These are phyloP conservation scores for Debaryomyces prosopidis DNA, from an alignment of 805 yeast species.

Conservation along the genomic window DNA sequence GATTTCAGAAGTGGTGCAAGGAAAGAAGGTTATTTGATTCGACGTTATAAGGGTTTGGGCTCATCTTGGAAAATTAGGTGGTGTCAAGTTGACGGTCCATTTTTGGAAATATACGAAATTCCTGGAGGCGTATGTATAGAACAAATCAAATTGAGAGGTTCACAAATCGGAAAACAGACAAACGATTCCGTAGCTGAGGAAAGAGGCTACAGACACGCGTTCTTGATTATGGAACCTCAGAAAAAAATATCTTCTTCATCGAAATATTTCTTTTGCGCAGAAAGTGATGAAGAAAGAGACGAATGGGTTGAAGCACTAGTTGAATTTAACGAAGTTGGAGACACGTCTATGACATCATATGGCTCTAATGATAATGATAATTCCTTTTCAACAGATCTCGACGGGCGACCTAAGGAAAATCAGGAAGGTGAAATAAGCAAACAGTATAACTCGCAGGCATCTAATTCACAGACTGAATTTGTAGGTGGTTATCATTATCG, in stretches of 20 bases:
- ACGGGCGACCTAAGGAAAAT: background rate
- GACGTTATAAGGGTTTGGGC: constrained; percentile 65
- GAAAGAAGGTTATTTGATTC: constrained; percentile 65
- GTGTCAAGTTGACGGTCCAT: constrained; percentile 64
- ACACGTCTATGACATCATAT: background rate
- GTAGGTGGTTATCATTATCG: constrained; percentile 10
- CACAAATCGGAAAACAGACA: constrained; percentile 58
- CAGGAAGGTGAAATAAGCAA: background rate
- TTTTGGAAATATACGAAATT: constrained; percentile 54
- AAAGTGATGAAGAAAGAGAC: constrained; percentile 74
- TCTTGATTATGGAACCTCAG: constrained; percentile 51
- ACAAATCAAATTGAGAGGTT: constrained; percentile 46
- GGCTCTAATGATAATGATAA: background rate
- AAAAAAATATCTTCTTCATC: constrained; percentile 37
- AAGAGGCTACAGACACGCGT: constrained; percentile 59
- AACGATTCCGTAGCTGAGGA: constrained; percentile 43
- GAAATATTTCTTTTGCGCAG: constrained; percentile 74
- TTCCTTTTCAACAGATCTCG: constrained; percentile 1
- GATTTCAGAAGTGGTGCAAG: constrained; percentile 52
- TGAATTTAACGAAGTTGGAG: constrained; percentile 26
- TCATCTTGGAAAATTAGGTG: constrained; percentile 67
- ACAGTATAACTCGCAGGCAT: background rate
- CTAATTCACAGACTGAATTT: background rate
- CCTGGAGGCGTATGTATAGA: constrained; percentile 59
- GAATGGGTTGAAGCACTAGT: constrained; percentile 58